Evolutionary conservation across 2,329 filamentous ascomycete species (phyloP).

Genomic region (Aspergillus oerlinghausenensis): DNA sequence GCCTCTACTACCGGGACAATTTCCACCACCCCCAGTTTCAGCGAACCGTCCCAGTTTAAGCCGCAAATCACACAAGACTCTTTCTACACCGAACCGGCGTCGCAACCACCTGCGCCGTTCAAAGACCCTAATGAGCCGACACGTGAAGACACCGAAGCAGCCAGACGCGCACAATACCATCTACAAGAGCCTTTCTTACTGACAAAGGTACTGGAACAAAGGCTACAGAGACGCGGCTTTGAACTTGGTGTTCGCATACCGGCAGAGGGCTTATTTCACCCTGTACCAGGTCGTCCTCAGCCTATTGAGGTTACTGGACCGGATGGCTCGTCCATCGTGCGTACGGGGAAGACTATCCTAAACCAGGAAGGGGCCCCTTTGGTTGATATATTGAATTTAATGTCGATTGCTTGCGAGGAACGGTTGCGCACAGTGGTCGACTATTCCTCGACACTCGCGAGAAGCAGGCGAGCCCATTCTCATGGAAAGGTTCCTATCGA

Average conservation of each 20-base stretch:
- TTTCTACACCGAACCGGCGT: slow-evolving; percentile 62
- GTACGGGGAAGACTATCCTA: slow-evolving; percentile 66
- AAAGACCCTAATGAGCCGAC: slow-evolving; percentile 63
- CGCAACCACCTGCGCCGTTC: slow-evolving; percentile 58
- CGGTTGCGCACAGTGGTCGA: slow-evolving; percentile 70
- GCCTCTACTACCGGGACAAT: slow-evolving; percentile 39
- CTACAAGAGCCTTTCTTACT: slow-evolving; percentile 69
- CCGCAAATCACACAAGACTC: slow-evolving; percentile 52
- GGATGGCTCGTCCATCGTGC: slow-evolving; percentile 59
- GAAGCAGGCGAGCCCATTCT: slow-evolving; percentile 69
- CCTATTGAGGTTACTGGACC: slow-evolving; percentile 52
- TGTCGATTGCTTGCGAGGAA: slow-evolving; percentile 80
- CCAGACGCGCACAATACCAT: slow-evolving; percentile 63
- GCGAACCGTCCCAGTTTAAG: slow-evolving; percentile 48
- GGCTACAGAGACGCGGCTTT: slow-evolving; percentile 54
- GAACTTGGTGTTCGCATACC: slow-evolving; percentile 58
- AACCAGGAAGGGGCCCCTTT: slow-evolving; percentile 64
- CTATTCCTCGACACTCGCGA: slow-evolving; percentile 67
- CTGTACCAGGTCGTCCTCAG: slow-evolving; percentile 39
- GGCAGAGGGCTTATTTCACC: slow-evolving; percentile 50
- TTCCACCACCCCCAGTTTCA: slow-evolving; percentile 46
- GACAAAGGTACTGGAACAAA: slow-evolving; percentile 54
- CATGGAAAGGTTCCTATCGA: slow-evolving; percentile 74
- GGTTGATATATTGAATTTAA: slow-evolving; percentile 74
- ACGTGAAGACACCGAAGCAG: slow-evolving; percentile 56